Percentiles rank a stretch among this genome's conserved stretches.
Conservation (phyloP, 116 monocot species). For the Papilionanthe hybrid region DNA sequence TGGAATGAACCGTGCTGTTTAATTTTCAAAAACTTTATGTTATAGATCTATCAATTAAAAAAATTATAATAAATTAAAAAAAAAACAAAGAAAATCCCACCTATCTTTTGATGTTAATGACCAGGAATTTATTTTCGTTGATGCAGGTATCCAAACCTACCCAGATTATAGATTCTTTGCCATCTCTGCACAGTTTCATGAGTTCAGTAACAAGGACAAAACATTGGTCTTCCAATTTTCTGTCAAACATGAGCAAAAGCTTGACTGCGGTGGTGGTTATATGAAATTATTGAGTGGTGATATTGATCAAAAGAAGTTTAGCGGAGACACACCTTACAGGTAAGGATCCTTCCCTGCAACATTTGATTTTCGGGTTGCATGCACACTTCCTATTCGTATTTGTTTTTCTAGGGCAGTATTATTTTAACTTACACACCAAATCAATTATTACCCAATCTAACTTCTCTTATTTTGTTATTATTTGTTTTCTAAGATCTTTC, state of each 20-base stretch:
- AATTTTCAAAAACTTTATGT: no score
- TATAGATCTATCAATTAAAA: no score
- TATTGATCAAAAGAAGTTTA: conserved; percentile 44
- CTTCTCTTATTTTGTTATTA: background rate
- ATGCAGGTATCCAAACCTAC: conserved; percentile 37
- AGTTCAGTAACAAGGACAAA: conserved; percentile 39
- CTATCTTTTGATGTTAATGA: no score
- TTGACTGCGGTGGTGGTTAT: conserved; percentile 45
- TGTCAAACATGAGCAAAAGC: conserved; percentile 53
- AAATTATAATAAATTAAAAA: no score
- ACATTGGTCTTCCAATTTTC: conserved; percentile 47
- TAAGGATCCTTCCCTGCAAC: background rate
- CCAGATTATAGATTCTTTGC: conserved; percentile 37
- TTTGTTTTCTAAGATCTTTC: background rate
- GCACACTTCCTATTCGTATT: background rate
- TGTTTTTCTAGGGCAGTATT: background rate
- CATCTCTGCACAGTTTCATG: conserved; percentile 29
- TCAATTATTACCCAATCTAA: background rate
- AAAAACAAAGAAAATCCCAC: no score
- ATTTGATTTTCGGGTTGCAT: background rate
- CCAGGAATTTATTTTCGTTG: background rate
- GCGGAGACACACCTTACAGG: conserved; percentile 50
- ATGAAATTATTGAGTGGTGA: conserved; percentile 35
- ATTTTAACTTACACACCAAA: background rate
- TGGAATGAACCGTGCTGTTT: no score